Evolutionary conservation across 2,329 filamentous ascomycete species (phyloP).

Genomic region (Fusarium burgessii): DNA sequence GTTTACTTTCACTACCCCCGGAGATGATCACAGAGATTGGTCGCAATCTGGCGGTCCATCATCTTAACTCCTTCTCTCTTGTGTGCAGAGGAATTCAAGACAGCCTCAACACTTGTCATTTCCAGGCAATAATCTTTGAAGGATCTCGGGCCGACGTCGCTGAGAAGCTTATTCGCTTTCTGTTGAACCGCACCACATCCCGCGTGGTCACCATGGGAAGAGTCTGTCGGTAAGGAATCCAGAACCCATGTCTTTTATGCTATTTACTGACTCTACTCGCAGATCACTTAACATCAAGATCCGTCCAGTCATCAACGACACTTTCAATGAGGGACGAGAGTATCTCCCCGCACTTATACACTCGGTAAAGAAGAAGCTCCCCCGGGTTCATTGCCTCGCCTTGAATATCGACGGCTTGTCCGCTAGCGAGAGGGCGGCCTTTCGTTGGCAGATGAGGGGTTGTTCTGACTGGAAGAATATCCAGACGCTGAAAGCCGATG

Average conservation of each 20-base stretch:
- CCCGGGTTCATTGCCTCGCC: accelerated
- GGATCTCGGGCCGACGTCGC: accelerated
- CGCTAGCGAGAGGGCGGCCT: accelerated
- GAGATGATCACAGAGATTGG: neutral
- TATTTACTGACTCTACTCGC: neutral
- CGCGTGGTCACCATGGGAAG: neutral
- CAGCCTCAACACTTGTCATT: accelerated
- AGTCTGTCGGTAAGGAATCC: neutral
- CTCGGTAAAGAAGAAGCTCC: neutral
- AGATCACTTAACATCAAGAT: neutral
- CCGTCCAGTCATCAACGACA: accelerated
- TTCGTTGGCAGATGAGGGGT: neutral
- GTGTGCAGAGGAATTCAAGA: accelerated
- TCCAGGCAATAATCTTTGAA: accelerated
- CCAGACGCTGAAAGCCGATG: too few relatives aligned
- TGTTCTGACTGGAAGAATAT: too few relatives aligned
- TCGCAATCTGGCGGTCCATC: accelerated
- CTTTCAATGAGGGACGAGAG: neutral
- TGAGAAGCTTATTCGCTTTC: accelerated
- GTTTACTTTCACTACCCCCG: accelerated
- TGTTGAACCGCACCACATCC: accelerated
- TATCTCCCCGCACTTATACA: neutral
- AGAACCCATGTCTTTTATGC: too few relatives aligned
- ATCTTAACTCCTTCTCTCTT: accelerated
- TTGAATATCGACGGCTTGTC: neutral